A percentile compares a stretch with the other conserved stretches of the same genome.
These are phyloP conservation scores for Lasiodiplodia theobromae DNA, from an alignment of 2,329 filamentous ascomycete genomes.

Conservation along the genomic window DNA sequence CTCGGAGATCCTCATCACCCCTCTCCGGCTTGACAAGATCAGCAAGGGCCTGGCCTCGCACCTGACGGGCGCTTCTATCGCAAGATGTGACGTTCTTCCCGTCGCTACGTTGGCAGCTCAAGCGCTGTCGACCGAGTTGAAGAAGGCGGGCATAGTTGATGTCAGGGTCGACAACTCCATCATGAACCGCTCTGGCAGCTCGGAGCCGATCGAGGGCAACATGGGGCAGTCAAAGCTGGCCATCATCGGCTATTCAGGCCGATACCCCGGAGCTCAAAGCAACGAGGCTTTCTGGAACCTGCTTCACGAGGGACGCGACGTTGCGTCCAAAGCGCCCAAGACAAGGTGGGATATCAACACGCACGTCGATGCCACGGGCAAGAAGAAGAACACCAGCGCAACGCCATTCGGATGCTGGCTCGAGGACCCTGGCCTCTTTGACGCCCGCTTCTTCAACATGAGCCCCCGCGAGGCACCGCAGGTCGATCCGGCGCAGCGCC, in stretches of 20 bases:
- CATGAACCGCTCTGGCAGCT: neutral
- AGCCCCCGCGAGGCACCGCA: constrained; percentile 36
- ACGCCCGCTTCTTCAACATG: constrained; percentile 35
- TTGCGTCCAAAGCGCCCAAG: constrained; percentile 38
- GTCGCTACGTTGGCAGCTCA: too few relatives aligned
- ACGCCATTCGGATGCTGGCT: constrained; percentile 39
- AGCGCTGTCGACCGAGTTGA: constrained; percentile 31
- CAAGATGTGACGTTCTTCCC: too few relatives aligned
- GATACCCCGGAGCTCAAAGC: constrained; percentile 35
- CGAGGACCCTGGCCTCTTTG: constrained; percentile 35
- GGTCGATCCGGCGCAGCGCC: constrained; percentile 34
- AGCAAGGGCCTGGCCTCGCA: constrained; percentile 39
- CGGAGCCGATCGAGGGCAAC: neutral
- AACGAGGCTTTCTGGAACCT: constrained; percentile 48
- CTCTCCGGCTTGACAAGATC: neutral
- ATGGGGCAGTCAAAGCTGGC: constrained; percentile 47
- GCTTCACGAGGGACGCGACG: constrained; percentile 43
- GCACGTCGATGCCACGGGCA: constrained; percentile 36
- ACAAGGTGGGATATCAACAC: constrained; percentile 35
- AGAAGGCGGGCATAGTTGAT: too few relatives aligned
- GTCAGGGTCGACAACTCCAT: too few relatives aligned
- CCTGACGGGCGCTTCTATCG: constrained; percentile 41
- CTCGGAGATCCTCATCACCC: neutral
- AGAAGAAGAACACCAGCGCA: constrained; percentile 32
- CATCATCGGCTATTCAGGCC: constrained; percentile 37